phyloP scores from a whole-genome alignment of 805 yeast genomes.

The Wickerhamiella alocasiicola region DNA sequence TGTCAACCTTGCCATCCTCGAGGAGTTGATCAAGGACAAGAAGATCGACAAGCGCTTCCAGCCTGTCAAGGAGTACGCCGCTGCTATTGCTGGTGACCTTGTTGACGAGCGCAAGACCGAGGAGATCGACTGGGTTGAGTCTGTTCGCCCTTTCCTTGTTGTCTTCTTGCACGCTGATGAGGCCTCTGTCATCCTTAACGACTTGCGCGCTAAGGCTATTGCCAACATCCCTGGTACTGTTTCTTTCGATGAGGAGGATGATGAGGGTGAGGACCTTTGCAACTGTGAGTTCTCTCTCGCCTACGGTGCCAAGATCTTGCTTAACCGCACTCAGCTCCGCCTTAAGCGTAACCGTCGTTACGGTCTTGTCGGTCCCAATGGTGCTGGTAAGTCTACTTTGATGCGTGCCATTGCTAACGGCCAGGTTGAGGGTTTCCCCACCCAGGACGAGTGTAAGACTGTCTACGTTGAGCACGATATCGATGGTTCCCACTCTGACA shows the following conservation, averaged over 20 bases:
- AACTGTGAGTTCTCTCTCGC: conserved; percentile 99
- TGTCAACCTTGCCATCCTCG: conserved; percentile 75
- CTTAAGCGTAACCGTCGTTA: conserved; percentile 93
- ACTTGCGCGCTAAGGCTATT: conserved; percentile 89
- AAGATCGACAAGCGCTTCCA: conserved; percentile 62
- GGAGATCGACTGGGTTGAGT: conserved; percentile 80
- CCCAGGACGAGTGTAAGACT: conserved; percentile 97
- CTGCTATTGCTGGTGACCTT: conserved; percentile 97
- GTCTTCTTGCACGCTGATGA: conserved; percentile 88
- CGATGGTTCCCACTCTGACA: conserved; percentile 95
- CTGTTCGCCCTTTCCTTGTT: conserved; percentile 87
- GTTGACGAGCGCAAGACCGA: conserved; percentile 95
- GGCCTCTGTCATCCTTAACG: conserved; percentile 82
- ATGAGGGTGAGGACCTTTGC: conserved; percentile 99
- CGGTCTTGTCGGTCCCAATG: conserved; percentile 98
- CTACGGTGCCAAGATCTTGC: conserved; percentile 99
- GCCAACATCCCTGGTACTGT: conserved; percentile 98
- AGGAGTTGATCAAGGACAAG: conserved; percentile 56
- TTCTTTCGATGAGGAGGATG: conserved; percentile 78
- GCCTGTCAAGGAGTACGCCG: conserved; percentile 65
- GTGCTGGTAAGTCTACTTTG: conserved; percentile 99
- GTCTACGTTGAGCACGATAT: conserved; percentile 99
- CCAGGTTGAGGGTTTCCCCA: conserved; percentile 99
- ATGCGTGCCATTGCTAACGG: conserved; percentile 97
- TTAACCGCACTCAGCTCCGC: conserved; percentile 98